Evolutionary conservation across 176 grass and related monocot genomes (phyloP), one percentile per base, ranked within the genome.

Genomic region (Oryza longistaminata): DNA sequence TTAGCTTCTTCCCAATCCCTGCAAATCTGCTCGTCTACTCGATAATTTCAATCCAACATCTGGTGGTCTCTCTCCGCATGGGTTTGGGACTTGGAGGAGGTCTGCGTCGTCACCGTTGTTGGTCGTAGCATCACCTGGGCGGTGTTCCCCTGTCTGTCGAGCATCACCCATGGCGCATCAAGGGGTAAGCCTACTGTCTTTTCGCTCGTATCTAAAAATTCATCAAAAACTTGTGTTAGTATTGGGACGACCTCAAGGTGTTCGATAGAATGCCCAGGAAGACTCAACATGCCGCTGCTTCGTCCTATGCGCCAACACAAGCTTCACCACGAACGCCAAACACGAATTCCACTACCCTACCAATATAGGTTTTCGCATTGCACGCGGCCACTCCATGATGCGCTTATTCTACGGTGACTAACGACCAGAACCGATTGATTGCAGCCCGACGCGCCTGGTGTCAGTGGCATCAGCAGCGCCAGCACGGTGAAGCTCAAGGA

Each of bases 401-500:
- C 4, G 48, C 13, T 50, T 50, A 50, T 4, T 50, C 48, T 50
- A 50, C 0, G 4, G 12, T 53, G 50, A 19, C 15, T 53, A 60
- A 60, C 6, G 17, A 44, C 25, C 21, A 10, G 7, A 19, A 48
- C 27, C 8, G 27, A 3, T 71, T 9, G 24, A 6, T 71, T 42
- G 78, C 73, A 90, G 88, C 61, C 52, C 49, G 27, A 55, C 49
- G 3, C 37, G 40, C 19, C 58, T 31, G 29, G 1, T 31, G 29
- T 31, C 0, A 24, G 10, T 33, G 52, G 50, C 29, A 1, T 25
- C 48, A 16, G 46, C 72, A 3, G 49, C 27, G 35, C 45, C 2
- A 27, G 68, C 48, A 76, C 58, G 66, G 67, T 90, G 72, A 77
- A 88, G 45, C 85, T 97, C 73, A 93, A 85, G 76, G 91, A 92